These are phyloP conservation scores for Trametes villosa DNA, from an alignment of 768 basidiomycete genomes.

Conservation along the genomic window DNA sequence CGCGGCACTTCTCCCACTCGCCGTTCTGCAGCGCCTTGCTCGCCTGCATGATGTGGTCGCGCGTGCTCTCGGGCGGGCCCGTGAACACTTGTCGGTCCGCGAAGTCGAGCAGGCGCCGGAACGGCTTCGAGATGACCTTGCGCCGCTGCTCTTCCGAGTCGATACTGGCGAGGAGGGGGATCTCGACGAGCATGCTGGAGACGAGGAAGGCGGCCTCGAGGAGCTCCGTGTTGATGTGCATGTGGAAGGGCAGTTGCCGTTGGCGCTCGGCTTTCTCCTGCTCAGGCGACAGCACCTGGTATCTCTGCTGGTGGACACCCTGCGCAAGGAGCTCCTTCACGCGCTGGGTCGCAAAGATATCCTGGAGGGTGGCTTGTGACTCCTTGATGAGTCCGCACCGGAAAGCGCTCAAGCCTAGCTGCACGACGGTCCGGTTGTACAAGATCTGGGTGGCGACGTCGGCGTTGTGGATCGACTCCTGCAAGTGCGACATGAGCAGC, in stretches of 20 bases:
- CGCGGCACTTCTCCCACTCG: conserved; percentile 95
- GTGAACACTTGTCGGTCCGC: conserved; percentile 98
- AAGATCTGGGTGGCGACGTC: conserved; percentile 97
- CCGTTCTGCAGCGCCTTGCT: conserved; percentile 95
- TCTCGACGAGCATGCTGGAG: conserved; percentile 98
- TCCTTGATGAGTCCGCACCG: conserved; percentile 93
- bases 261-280: conserved; percentile 97
- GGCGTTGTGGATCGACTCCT: conserved; percentile 94
- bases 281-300: conserved; percentile 85
- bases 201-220: conserved; percentile 97
- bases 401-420: conserved; percentile 97
- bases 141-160: conserved; percentile 94
- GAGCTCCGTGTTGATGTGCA: conserved; percentile 99
- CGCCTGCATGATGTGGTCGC: conserved; percentile 99
- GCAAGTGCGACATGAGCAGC: conserved; percentile 98
- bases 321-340: conserved; percentile 98
- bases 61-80: conserved; percentile 96
- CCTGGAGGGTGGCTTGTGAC: conserved; percentile 88
- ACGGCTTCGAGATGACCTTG: conserved; percentile 94
- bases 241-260: conserved; percentile 96
- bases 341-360: conserved; percentile 95
- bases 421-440: conserved; percentile 97
- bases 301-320: conserved; percentile 92
- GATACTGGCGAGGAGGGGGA: conserved; percentile 91
- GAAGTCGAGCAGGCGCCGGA: conserved; percentile 93